Evolutionary conservation across 2,329 filamentous ascomycete genomes (phyloP), one percentile per base, ranked within the genome.

Genomic region (Beauveria caledonica): DNA sequence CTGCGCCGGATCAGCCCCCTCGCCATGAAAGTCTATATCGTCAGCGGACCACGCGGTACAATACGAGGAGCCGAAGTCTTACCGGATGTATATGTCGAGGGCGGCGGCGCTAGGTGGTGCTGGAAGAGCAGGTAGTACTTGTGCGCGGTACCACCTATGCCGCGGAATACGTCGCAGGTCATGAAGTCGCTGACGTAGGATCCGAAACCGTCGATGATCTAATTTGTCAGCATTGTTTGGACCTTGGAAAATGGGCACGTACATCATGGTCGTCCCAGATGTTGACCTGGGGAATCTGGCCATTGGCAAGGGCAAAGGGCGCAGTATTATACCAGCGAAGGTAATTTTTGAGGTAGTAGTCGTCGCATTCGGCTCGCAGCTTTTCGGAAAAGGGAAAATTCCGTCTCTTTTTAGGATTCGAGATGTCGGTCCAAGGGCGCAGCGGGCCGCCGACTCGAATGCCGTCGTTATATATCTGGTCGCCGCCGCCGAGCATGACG

Each of bases 111-210:
- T 54, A 95, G 77, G 68, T 97, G 93, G 67, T 99, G 94, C 75
- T 99, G 94, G 74, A 99, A 99, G 10, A 99, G 83, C 82, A 97
- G 84, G 72, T 99, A 99, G 74, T 97, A 97, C 74, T 99, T 99
- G 79, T 94, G 95, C 1, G 94, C 94, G 59, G 92, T 86, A 36
- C 90, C 91, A 5, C 94, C 94, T 60, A 99, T 85, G 21, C 94
- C 94, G 49, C 89, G 88, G 73, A 99, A 97, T 6, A 99, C 91
- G 51, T 90, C 83, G 56, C 91, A 94, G 67, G 83, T 85, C 92
- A 97, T 97, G 70, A 97, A 97, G 42, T 92, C 86, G 68, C 97
- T 86, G 27, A 92, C 86, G 72, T 99, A 99, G 0, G 92, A 96
- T 4, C 94, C 94, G 70, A 90, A 99, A 0, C 94, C 94, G 72